Conservation (phyloP, 169 alveolate species). For the Theileria annulata region DNA sequence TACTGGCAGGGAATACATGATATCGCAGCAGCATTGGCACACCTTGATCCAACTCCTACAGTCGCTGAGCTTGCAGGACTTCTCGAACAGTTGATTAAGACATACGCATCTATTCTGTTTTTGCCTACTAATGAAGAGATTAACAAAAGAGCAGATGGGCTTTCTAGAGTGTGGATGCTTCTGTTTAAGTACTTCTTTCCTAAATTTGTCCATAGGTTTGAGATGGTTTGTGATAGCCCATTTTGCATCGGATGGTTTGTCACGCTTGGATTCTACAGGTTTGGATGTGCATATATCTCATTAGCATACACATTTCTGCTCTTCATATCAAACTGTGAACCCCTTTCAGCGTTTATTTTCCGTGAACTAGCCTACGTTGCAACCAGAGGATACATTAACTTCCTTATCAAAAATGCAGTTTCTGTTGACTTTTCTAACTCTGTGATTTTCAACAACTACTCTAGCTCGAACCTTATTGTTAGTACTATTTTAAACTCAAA, state of each 20-base stretch:
- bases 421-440: neutral
- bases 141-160: conserved; percentile 23
- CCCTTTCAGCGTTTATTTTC: conserved; percentile 54
- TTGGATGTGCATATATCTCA: conserved; percentile 57
- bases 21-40: conserved; percentile 60
- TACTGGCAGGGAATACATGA: conserved; percentile 71
- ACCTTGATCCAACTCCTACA: conserved; percentile 48
- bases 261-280: conserved; percentile 66
- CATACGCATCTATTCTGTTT: conserved; percentile 40
- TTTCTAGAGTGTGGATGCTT: conserved; percentile 53
- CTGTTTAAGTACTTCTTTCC: conserved; percentile 65
- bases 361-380: conserved; percentile 61
- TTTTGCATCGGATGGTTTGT: conserved; percentile 55
- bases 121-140: conserved; percentile 19
- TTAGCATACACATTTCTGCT: conserved; percentile 35
- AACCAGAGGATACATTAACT: conserved; percentile 48
- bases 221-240: conserved; percentile 35
- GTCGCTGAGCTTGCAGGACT: conserved; percentile 59
- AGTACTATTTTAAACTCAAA: conserved; percentile 36
- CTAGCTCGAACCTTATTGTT: conserved; percentile 16
- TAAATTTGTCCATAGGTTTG: conserved; percentile 28
- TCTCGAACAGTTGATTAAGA: conserved; percentile 36
- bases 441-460: conserved; percentile 18
- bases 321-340: conserved; percentile 29
- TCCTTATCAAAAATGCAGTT: conserved; percentile 13